Conservation (phyloP, 495 filamentous ascomycete species). For the Podospora bellae-mahoneyi region DNA sequence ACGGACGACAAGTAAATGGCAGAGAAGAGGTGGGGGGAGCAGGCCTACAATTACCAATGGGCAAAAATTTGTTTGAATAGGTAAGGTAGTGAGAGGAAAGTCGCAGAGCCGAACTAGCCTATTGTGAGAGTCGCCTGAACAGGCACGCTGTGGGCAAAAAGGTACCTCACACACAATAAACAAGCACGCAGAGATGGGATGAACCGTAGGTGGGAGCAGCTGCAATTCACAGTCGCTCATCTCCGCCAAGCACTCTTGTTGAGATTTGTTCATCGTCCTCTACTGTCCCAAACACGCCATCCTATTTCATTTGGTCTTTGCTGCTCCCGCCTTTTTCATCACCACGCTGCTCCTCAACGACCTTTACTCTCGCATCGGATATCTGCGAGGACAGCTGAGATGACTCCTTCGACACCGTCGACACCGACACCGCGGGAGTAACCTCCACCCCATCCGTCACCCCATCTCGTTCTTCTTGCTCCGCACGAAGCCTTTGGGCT, state of each 20-base stretch:
- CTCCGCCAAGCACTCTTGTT: background rate
- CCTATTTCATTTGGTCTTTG: background rate
- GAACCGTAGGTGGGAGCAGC: background rate
- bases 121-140: background rate
- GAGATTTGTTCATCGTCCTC: background rate
- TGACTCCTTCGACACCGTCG: conserved; percentile 6
- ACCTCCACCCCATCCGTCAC: background rate
- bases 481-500: background rate
- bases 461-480: background rate
- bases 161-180: background rate
- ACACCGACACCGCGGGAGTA: conserved; percentile 1
- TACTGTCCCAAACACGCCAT: background rate
- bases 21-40: background rate
- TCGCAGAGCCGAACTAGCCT: background rate
- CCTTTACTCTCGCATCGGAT: background rate
- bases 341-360: background rate
- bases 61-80: background rate
- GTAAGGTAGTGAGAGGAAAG: background rate
- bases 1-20: background rate
- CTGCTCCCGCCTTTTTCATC: background rate
- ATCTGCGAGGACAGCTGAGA: background rate
- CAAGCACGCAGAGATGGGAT: background rate
- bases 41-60: background rate
- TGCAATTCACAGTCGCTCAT: background rate
- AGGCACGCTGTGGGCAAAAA: too few relatives aligned